These are phyloP conservation scores for Metschnikowia gruessii DNA, from an alignment of 805 yeast species.

Conservation along the genomic window DNA sequence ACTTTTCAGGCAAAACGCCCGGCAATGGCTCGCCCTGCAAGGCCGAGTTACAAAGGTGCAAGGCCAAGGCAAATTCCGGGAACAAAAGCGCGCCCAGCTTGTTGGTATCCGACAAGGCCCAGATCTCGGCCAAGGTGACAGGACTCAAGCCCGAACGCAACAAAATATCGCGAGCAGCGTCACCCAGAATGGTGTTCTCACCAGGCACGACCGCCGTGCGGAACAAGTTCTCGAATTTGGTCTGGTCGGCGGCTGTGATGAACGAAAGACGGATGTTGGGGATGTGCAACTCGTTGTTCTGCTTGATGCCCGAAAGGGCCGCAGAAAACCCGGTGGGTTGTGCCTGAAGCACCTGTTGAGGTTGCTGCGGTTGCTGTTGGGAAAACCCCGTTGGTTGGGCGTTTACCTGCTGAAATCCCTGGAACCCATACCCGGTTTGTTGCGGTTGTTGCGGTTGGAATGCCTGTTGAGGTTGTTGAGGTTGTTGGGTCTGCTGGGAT, in stretches of 20 bases:
- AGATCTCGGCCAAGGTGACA: conserved; percentile 72
- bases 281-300: conserved; percentile 59
- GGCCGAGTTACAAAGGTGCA: conserved; percentile 78
- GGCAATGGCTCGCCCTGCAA: conserved; percentile 81
- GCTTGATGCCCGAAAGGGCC: conserved; percentile 41
- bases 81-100: conserved; percentile 81
- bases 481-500: conserved; percentile 6
- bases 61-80: conserved; percentile 91
- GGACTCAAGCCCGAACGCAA: conserved; percentile 78
- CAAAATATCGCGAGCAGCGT: conserved; percentile 73
- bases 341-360: conserved; percentile 27
- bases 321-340: conserved; percentile 49
- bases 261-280: conserved; percentile 80
- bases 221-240: conserved; percentile 80
- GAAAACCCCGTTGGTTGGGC: conserved; percentile 9
- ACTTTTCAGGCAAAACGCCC: conserved; percentile 61
- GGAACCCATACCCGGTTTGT: conserved; percentile 11
- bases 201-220: conserved; percentile 70
- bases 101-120: conserved; percentile 89
- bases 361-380: conserved; percentile 12
- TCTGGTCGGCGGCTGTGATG: conserved; percentile 80
- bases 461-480: no score
- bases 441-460: background rate
- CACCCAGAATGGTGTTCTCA: conserved; percentile 67
- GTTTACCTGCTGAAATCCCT: conserved; percentile 1